Base-by-base conservation (phyloP, 352 stramenopile genomes). In the Phytophthora cryptogea region DNA sequence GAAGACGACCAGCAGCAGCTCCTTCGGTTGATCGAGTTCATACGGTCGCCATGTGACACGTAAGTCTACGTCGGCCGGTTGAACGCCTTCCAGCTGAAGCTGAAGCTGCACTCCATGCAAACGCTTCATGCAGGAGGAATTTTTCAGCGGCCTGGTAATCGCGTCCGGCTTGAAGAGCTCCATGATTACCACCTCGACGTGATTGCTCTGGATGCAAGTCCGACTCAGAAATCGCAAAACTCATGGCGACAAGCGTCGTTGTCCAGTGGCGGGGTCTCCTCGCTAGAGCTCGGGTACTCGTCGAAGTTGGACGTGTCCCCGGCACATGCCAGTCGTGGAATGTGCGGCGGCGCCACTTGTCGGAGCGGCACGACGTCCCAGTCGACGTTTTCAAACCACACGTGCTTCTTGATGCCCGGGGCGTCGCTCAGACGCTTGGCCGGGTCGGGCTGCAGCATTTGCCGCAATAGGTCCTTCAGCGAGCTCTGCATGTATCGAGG, bases 281-380 rank as follows among this genome's bases (percentile, higher is more conserved):
- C 69, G n/a, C 58, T 66, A 23, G 74, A 81, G 47, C 78, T 82
- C 20, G 74, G 74, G 48, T 88, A 88, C 44, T 84, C 75, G 47
- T 90, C 80, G 63, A 93, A 93, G 51, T 86, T 76, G 47, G 69
- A 59, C 26, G 63, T 72, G 44, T 93, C 83, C 3, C 83, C 83
- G 7, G 71, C 66, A 6, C 58, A 47, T 3, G 45, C 46, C 5
- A 94, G 16, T 10, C 16, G 27, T 0, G 84, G 86, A 5, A 65
- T 44, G 40, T 83, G 77, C 3, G 86, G 83, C 6, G 81, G 68
- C 17, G 48, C 5, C 17, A 93, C 66, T 31, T 87, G 74, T 3
- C 68, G 46, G 1, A 66, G 72, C 23, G 67, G 54, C 10, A 95
- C 75, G 8, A 74, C 63, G 2, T 75, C 42, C 81, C 82, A 93